Conservation (phyloP, 345 rosid species). For the Psidium guajava region DNA sequence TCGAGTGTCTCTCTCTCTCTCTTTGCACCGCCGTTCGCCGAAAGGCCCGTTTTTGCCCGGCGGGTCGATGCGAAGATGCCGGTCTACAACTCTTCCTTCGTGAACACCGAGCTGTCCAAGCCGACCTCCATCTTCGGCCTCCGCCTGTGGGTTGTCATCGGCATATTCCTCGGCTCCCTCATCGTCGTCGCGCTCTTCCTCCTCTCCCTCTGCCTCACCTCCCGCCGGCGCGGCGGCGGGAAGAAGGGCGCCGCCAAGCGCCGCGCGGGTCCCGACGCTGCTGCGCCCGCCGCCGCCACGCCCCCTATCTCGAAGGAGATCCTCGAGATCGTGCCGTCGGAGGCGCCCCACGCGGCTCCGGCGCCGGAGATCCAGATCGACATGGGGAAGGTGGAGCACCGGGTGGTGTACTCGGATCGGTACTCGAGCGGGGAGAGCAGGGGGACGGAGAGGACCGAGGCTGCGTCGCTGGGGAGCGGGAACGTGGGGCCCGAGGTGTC, state of each 20-base stretch:
- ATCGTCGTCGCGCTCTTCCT: conserved; percentile 76
- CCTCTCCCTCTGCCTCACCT: conserved; percentile 76
- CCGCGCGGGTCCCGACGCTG: not conserved
- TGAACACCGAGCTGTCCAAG: conserved; percentile 72
- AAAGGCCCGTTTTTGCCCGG: not conserved
- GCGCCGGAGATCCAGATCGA: conserved; percentile 79
- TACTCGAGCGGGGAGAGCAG: conserved; percentile 76
- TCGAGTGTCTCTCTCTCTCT: not conserved
- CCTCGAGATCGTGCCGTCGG: conserved; percentile 50
- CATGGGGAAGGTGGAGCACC: conserved; percentile 78
- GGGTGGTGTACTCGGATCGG: conserved; percentile 70
- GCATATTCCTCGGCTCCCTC: conserved; percentile 73
- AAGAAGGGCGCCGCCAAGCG: conserved; percentile 4
- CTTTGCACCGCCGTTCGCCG: not conserved
- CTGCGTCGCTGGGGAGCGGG: conserved; percentile 25
- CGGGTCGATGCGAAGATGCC: conserved; percentile 21
- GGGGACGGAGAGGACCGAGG: conserved; percentile 31
- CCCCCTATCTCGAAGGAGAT: conserved; percentile 84
- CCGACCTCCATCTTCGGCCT: conserved; percentile 88
- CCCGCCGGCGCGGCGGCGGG: conserved; percentile 42
- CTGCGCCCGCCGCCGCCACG: conserved; percentile 12
- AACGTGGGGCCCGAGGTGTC: conserved; percentile 81
- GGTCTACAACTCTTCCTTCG: conserved; percentile 48
- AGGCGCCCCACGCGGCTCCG: conserved; percentile 23
- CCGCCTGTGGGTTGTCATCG: conserved; percentile 82